Conservation (phyloP, 176 grass and related monocot genomes). For the Aegilops umbellulata region DNA sequence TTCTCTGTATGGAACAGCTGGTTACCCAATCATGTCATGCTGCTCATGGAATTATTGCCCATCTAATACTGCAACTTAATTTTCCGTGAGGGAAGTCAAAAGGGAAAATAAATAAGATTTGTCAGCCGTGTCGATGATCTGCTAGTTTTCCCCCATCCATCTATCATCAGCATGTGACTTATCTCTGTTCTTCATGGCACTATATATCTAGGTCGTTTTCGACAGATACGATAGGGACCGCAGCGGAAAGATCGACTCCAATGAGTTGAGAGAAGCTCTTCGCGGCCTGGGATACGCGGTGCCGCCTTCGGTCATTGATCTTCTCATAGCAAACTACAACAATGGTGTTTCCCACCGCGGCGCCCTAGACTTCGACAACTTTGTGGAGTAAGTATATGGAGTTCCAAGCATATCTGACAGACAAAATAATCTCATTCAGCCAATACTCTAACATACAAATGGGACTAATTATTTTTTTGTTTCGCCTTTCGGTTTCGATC, state of each 20-base stretch:
- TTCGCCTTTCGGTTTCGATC: not conserved
- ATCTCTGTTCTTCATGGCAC: constrained; percentile 16
- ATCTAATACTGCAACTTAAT: not conserved
- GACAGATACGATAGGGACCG: constrained; percentile 71
- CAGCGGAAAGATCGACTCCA: constrained; percentile 74
- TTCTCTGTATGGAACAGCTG: not conserved
- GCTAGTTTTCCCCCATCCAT: not conserved
- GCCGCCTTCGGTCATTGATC: constrained; percentile 63
- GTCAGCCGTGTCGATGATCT: not conserved
- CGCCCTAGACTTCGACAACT: constrained; percentile 73
- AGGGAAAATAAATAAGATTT: not conserved
- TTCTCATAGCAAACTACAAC: constrained; percentile 73
- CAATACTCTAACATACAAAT: not conserved
- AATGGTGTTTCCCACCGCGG: constrained; percentile 32
- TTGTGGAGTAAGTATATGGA: constrained; percentile 66
- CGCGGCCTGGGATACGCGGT: constrained; percentile 72
- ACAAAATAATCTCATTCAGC: not conserved
- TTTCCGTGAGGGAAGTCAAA: not conserved
- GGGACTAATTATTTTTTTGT: not conserved
- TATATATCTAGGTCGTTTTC: constrained; percentile 64
- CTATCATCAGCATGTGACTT: not conserved
- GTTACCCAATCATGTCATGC: not conserved
- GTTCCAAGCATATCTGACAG: not conserved
- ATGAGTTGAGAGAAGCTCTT: constrained; percentile 74
- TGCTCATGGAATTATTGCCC: not conserved